Base-by-base conservation (phyloP, 768 basidiomycete genomes). In the Xanthoconium stramineum region DNA sequence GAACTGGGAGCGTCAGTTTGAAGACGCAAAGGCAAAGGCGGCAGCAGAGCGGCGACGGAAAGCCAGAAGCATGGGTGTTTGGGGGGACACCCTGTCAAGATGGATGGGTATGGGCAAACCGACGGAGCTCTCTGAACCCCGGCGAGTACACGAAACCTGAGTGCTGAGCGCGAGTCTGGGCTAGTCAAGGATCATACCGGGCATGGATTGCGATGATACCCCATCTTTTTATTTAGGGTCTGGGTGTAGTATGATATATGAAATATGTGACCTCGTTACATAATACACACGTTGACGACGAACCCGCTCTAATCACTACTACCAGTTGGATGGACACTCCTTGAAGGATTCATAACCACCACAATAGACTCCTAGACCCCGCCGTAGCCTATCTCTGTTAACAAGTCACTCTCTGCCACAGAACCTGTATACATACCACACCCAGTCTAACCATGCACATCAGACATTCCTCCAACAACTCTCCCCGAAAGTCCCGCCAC, bases 1-100 rank as follows among this genome's bases (percentile, higher is more conserved):
- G 20, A 42, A 37, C 5, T 80, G 75, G 70, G 73, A 68, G 13
- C 46, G 48, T 28, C 64, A 62, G 57, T 72, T 72, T 46, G 66
- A 71, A 9, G 66, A 62, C 2, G 61, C 58, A 8, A 71, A 63
- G 59, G 45, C 37, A 17, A 60, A 11, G 13, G 66, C 53, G 13
- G 63, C 57, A 32, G 47, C 48, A 20, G 69, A 64, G 24, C 59
- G 46, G 15, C 60, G 59, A 17, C 47, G 56, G 43, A 60, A 50
- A 24, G 7, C 65, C 9, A 50, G 52, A 17, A 49, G 59, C 11
- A 10, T 52, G 14, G 17, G 50, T 20, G 29, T 13, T 12, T 50
- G 61, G 6, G 53, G 52, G 12, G 57, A 50, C 1, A 29, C 45
- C 15, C 39, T 66, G 51, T 60, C 56, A 6, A 69, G 46, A 37